Evolutionary conservation across 768 basidiomycete species (phyloP), one percentile per base, ranked within the genome.

Genomic region (Rhizopogon vulgaris): DNA sequence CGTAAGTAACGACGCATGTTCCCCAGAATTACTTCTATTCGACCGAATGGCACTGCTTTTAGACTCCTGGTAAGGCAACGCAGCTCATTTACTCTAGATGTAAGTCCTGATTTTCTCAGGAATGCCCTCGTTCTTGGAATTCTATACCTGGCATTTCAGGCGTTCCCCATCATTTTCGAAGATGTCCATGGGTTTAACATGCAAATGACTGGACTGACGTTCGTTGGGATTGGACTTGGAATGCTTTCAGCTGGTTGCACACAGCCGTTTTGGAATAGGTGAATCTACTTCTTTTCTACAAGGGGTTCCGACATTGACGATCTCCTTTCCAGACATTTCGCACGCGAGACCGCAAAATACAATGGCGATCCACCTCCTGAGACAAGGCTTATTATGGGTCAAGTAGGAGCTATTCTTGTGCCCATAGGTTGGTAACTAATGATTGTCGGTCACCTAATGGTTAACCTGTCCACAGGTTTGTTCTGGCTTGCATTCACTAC

Each of bases 41-140:
- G 87, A 94, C 57, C 74, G 78, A n/a, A 92, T 91, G 87, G 84
- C 85, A 0, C 72, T 90, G 4, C 66, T 85, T 4, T 71, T 92
- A 8, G 77, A 89, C 63, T 63, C 78, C 12, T 91, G 89, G 90
- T 85, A 64, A 3, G 75, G 18, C 27, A 24, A 34, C 28, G 49
- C 42, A 9, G 8, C 37, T 40, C 17, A 1, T 27, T 62, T 7
- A 58, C 40, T 10, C 14, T 37, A 32, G 1, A 8, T 32, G 12
- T 36, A 32, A 15, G 27, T 45, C 4, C 34, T 45, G 38, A 50
- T 15, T 43, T 51, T 22, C 47, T 17, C 48, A 76, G 74, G 70
- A 70, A 67, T 45, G 65, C 73, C 3, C 51, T 72, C 15, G 45
- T 74, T 46, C 68, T 78, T 9, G 75, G 73, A 3, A 73, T 75